Base-by-base conservation (phyloP, 2,329 filamentous ascomycete species). In the Colletotrichum endophyticum region DNA sequence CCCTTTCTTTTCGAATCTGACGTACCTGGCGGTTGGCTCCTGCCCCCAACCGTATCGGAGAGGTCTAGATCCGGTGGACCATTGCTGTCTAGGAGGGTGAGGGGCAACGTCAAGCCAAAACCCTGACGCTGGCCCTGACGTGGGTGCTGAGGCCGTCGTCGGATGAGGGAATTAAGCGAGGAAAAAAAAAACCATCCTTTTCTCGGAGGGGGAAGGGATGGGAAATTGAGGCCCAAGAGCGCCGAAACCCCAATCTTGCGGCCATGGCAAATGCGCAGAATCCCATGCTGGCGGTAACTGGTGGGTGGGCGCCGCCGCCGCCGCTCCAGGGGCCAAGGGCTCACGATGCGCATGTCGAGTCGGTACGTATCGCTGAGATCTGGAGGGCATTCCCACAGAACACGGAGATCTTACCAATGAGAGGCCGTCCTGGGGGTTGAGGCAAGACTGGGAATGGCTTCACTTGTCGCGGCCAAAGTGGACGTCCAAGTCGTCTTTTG, bases 251-350 rank as follows among this genome's bases (percentile, higher is more conserved):
- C 34, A 59, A 74, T 28, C 39, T 44, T 30, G 16, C 25, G 34
- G 53, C 72, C 66, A 75, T 77, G 75, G 72, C 36, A 77, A 75
- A 75, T 70, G 32, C 57, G 19, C 61, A 75, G 66, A 77, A 75
- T 77, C 72, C 75, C 75, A 77, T 77, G 15, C 28, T 12, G 36
- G 49, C 39, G 71, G 70, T 59, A 69, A 70, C 49, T 30, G 11
- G 36, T 30, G 34, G 61, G 63, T 22, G 32, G 22, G 30, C 16
- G 28, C 1, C 59, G 59, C 28, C 44, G 44, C 44, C 44, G 19
- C 39, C 19, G 28, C 16, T 66, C 27, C 16, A n/a, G 49, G 44
- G 30, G 49, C 34, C 25, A n/a, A 57, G 30, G 28, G 39, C 19
- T 49, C 28, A 34, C 25, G 2, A 16, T 32, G 25, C 7, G 1